Evolutionary conservation across 1,284 basidiomycete genomes (phyloP).

Genomic region (Microbotryomycetes sp.): DNA sequence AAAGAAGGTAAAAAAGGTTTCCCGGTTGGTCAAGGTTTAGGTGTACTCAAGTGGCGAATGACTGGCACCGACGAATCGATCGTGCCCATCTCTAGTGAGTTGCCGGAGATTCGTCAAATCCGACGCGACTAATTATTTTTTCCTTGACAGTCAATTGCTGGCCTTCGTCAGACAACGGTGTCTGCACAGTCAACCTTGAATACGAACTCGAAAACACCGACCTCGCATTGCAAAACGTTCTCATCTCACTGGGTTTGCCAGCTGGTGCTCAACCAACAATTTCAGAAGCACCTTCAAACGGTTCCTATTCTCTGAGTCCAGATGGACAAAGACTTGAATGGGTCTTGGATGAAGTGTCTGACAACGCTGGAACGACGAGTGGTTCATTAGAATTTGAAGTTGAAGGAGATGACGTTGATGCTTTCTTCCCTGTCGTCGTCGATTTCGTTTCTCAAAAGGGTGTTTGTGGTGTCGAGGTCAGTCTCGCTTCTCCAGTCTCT

Average conservation of each 20-base stretch:
- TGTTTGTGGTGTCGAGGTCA: slow-evolving; percentile 41
- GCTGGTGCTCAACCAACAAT: slow-evolving; percentile 79
- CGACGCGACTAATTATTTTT: slow-evolving; percentile 1
- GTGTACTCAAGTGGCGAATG: slow-evolving; percentile 89
- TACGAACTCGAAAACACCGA: slow-evolving; percentile 71
- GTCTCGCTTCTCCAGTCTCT: background rate
- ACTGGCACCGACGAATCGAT: slow-evolving; percentile 83
- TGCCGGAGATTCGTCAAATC: too few species aligned
- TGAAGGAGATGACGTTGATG: slow-evolving; percentile 70
- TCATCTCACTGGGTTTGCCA: slow-evolving; percentile 88
- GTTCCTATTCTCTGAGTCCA: slow-evolving; percentile 71
- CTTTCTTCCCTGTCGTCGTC: slow-evolving; percentile 89
- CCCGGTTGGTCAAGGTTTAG: slow-evolving; percentile 77
- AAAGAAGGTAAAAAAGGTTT: slow-evolving; percentile 78
- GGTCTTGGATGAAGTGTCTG: slow-evolving; percentile 56
- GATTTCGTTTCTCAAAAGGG: slow-evolving; percentile 57
- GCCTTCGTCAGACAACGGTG: slow-evolving; percentile 86
- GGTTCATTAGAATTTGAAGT: slow-evolving; percentile 84
- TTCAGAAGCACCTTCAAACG: slow-evolving; percentile 54
- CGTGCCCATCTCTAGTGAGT: slow-evolving; percentile 81
- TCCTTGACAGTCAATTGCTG: slow-evolving; percentile 74
- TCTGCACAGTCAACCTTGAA: slow-evolving; percentile 89
- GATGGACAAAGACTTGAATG: slow-evolving; percentile 74
- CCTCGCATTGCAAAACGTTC: slow-evolving; percentile 71
- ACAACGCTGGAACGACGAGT: slow-evolving; percentile 51